phyloP scores from a whole-genome alignment of 352 stramenopile genomes.

The Globisporangium emineosum region DNA sequence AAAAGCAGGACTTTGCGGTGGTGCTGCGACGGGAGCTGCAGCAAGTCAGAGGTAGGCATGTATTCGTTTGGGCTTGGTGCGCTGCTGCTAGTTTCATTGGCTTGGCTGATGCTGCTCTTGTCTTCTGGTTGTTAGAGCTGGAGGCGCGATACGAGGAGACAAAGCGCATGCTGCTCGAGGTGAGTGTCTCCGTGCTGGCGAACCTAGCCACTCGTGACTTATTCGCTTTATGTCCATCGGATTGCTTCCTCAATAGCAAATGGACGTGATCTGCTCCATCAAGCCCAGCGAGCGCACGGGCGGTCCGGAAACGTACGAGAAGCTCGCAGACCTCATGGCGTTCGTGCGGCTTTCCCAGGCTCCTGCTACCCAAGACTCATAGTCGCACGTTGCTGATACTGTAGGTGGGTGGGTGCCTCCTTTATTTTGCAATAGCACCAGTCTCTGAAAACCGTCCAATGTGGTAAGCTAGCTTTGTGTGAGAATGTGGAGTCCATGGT shows the following conservation, averaged over 20 bases:
- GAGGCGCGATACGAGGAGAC: constrained; percentile 48
- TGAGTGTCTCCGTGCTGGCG: constrained; percentile 12
- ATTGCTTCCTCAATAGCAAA: constrained; percentile 20
- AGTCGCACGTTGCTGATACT: neutral
- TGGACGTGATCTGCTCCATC: constrained; percentile 43
- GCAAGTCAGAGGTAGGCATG: constrained; percentile 33
- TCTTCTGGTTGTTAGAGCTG: constrained; percentile 26
- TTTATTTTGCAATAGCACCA: neutral
- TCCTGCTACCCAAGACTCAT: neutral
- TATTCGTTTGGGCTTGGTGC: neutral
- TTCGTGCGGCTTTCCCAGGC: constrained; percentile 22
- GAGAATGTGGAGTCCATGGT: neutral
- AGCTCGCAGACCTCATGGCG: constrained; percentile 42
- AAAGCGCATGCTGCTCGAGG: constrained; percentile 54
- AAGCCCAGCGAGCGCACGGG: constrained; percentile 49
- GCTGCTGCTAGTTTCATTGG: neutral
- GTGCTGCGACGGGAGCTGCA: constrained; percentile 36
- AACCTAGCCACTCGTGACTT: too few relatives aligned
- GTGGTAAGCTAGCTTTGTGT: neutral
- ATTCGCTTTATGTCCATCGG: too few relatives aligned
- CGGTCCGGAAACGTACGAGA: constrained; percentile 52
- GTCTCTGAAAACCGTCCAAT: neutral
- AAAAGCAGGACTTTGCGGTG: constrained; percentile 31
- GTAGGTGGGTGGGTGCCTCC: neutral
- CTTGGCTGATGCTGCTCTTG: neutral